phyloP scores from a whole-genome alignment of 371 early-diverging fungal genomes.

The Mortierella sp. region DNA sequence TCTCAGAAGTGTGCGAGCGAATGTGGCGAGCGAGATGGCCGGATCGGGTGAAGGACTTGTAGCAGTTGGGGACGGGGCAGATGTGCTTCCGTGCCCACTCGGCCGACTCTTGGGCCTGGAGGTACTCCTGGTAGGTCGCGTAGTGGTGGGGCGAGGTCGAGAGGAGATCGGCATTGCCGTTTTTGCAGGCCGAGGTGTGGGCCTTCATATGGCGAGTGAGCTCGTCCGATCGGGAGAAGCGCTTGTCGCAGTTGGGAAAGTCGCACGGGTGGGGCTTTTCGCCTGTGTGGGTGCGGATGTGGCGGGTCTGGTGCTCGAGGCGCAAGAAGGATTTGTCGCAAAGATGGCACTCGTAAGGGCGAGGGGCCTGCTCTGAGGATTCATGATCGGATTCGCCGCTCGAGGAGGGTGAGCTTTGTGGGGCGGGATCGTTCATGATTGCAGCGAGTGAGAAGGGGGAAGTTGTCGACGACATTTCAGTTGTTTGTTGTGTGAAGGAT shows the following conservation, averaged over 20 bases:
- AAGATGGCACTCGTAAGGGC: slow-evolving; percentile 75
- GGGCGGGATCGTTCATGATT: slow-evolving; percentile 51
- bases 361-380: slow-evolving; percentile 36
- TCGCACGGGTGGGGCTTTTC: slow-evolving; percentile 86
- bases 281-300: slow-evolving; percentile 87
- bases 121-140: slow-evolving; percentile 51
- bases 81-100: slow-evolving; percentile 57
- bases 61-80: slow-evolving; percentile 56
- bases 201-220: slow-evolving; percentile 74
- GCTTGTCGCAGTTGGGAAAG: slow-evolving; percentile 77
- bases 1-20: slow-evolving; percentile 57
- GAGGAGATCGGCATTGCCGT: slow-evolving; percentile 53
- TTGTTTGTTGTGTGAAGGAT: background rate
- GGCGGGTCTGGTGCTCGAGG: slow-evolving; percentile 80
- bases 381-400: slow-evolving; percentile 51
- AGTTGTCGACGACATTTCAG: slow-evolving; percentile 27
- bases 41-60: slow-evolving; percentile 55
- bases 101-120: slow-evolving; percentile 47
- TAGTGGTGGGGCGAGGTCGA: slow-evolving; percentile 51
- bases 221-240: slow-evolving; percentile 83
- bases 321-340: slow-evolving; percentile 77
- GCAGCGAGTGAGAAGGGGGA: slow-evolving; percentile 59
- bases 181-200: slow-evolving; percentile 65
- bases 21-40: slow-evolving; percentile 58
- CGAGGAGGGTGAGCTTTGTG: slow-evolving; percentile 20